Evolutionary conservation across 257 asterid genomes (phyloP).

Genomic region (Jacaranda copaia): DNA sequence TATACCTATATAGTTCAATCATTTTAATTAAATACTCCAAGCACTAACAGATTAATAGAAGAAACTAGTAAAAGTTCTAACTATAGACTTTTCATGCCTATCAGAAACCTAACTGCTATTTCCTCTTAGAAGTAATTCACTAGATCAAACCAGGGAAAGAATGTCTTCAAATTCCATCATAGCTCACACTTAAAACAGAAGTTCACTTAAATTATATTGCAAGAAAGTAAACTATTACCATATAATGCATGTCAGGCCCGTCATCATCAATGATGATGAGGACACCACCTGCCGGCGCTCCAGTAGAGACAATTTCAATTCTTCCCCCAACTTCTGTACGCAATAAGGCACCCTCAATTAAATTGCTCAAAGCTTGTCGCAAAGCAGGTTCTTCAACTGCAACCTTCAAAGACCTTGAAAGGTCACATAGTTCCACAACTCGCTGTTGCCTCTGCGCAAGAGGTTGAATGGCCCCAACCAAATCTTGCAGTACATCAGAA

Average conservation of each 20-base stretch:
- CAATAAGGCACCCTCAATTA: constrained; percentile 89
- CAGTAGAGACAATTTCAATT: constrained; percentile 70
- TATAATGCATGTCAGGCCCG: constrained; percentile 97
- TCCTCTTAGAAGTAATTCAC: not conserved
- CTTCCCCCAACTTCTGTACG: constrained; percentile 83
- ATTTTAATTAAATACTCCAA: not conserved
- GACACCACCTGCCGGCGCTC: constrained; percentile 91
- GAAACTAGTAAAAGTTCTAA: not conserved
- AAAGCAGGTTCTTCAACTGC: constrained; percentile 90
- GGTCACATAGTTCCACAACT: constrained; percentile 65
- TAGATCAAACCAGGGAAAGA: not conserved
- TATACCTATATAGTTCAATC: not conserved
- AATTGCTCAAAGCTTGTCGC: constrained; percentile 93
- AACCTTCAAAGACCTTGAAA: constrained; percentile 66
- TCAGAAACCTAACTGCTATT: not conserved
- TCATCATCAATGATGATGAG: constrained; percentile 89
- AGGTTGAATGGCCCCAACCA: constrained; percentile 87
- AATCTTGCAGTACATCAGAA: constrained; percentile 69
- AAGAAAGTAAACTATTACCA: constrained; percentile 60
- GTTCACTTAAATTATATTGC: not conserved
- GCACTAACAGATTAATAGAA: not conserved
- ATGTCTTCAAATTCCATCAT: not conserved
- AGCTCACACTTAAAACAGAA: not conserved
- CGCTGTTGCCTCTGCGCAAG: constrained; percentile 76
- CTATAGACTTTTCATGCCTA: not conserved